A percentile compares a stretch with the other conserved stretches of the same genome.
These are phyloP conservation scores for Saccharomycopsis selenospora DNA, from an alignment of 805 yeast genomes.

Conservation along the genomic window DNA sequence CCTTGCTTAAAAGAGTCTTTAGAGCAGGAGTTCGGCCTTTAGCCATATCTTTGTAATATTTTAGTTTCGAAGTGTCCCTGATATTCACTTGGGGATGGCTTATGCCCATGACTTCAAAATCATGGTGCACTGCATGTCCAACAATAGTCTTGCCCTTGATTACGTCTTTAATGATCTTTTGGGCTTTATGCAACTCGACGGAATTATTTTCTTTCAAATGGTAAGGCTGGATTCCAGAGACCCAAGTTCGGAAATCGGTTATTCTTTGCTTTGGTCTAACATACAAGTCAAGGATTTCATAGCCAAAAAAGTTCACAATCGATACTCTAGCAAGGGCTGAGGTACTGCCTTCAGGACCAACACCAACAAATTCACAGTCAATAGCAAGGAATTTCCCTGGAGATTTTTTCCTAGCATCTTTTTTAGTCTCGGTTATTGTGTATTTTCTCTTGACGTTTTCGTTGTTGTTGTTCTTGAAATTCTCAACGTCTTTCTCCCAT, in stretches of 20 bases:
- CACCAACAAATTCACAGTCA: conserved; percentile 94
- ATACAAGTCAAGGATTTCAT: conserved; percentile 59
- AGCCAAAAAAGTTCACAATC: conserved; percentile 76
- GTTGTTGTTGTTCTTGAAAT: conserved; percentile 5
- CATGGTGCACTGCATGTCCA: conserved; percentile 83
- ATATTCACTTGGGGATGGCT: conserved; percentile 57
- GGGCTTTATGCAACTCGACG: conserved; percentile 59
- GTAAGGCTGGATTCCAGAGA: conserved; percentile 71
- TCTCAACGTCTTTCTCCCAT: no score
- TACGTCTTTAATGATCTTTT: conserved; percentile 43
- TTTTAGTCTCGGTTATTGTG: conserved; percentile 28
- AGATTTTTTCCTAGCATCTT: conserved; percentile 27
- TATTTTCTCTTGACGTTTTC: conserved; percentile 25
- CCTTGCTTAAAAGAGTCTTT: conserved; percentile 53
- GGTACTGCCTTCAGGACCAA: conserved; percentile 63
- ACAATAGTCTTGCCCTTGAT: conserved; percentile 54
- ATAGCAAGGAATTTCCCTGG: conserved; percentile 73
- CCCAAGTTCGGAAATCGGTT: conserved; percentile 90
- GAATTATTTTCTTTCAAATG: conserved; percentile 55
- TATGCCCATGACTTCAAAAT: conserved; percentile 57
- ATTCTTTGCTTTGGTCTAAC: conserved; percentile 72
- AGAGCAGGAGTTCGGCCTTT: conserved; percentile 68
- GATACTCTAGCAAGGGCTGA: conserved; percentile 84
- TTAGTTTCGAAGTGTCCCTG: conserved; percentile 68
- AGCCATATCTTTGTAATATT: conserved; percentile 50